Percentiles rank a stretch among this genome's conserved stretches.
Evolutionary conservation across 2,329 filamentous ascomycete species (phyloP).

Genomic region (Trichophyton mentagrophytes): DNA sequence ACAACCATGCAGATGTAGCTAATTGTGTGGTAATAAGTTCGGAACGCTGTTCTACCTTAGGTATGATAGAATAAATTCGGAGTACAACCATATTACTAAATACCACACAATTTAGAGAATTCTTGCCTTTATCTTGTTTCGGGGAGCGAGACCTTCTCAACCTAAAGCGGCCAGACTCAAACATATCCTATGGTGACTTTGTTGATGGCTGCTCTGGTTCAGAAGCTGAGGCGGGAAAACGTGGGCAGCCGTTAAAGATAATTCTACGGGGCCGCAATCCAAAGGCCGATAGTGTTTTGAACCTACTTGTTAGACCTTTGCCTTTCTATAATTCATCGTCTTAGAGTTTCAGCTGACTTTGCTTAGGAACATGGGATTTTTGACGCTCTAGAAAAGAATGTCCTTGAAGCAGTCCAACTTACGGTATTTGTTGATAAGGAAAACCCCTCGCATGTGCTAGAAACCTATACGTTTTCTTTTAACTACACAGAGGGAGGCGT

Average conservation of each 20-base stretch:
- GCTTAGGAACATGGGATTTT: constrained; percentile 39
- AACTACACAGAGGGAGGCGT: constrained; percentile 26
- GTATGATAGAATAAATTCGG: constrained; percentile 8
- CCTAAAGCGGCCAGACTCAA: constrained; percentile 16
- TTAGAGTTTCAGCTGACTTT: not conserved
- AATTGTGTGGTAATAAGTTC: constrained; percentile 17
- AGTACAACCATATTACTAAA: not conserved
- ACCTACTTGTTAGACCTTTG: constrained; percentile 32
- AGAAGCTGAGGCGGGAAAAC: constrained; percentile 11
- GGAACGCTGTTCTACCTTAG: constrained; percentile 26
- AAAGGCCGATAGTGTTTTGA: constrained; percentile 33
- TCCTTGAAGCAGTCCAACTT: constrained; percentile 36
- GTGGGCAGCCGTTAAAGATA: constrained; percentile 27
- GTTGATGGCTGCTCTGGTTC: constrained; percentile 14
- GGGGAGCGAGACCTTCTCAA: constrained; percentile 23
- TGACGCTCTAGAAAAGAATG: constrained; percentile 31
- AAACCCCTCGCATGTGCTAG: constrained; percentile 30
- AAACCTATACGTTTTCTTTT: constrained; percentile 40
- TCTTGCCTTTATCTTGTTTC: constrained; percentile 25
- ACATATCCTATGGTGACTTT: constrained; percentile 20
- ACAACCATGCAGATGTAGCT: constrained; percentile 6
- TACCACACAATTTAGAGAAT: constrained; percentile 17
- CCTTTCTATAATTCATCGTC: not conserved
- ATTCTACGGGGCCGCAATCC: constrained; percentile 29
- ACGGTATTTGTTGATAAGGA: constrained; percentile 32